A percentile compares a stretch with the other conserved stretches of the same genome.
Evolutionary conservation across 768 basidiomycete genomes (phyloP).

Genomic region (Clitopilus passeckerianus): DNA sequence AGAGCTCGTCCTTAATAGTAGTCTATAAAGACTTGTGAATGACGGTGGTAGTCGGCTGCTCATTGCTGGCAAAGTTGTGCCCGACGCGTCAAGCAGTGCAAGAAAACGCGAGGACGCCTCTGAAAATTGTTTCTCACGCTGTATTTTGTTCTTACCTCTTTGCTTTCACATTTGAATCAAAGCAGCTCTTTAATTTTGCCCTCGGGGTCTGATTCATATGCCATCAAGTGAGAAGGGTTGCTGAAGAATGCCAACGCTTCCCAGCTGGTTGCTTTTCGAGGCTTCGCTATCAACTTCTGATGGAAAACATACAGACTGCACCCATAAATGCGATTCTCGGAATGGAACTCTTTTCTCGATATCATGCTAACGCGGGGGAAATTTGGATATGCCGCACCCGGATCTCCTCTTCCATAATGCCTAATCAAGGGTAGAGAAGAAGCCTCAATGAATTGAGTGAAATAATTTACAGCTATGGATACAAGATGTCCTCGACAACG

Average conservation of each 20-base stretch:
- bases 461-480: not conserved
- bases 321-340: not conserved
- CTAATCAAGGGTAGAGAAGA: not conserved
- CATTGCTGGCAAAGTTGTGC: not conserved
- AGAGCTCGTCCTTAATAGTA: constrained; percentile 51
- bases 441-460: not conserved
- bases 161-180: not conserved
- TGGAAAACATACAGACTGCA: not conserved
- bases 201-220: too few relatives aligned
- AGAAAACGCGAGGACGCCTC: not conserved
- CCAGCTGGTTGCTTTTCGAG: not conserved
- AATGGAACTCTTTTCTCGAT: not conserved
- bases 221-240: too few relatives aligned
- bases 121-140: too few relatives aligned
- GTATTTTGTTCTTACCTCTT: not conserved
- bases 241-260: too few relatives aligned
- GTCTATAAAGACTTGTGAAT: constrained; percentile 56
- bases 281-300: not conserved
- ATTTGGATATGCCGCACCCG: not conserved
- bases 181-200: too few relatives aligned
- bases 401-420: not conserved
- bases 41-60: constrained; percentile 19
- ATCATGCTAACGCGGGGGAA: not conserved
- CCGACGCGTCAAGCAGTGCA: not conserved
- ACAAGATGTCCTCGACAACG: not conserved